These are phyloP conservation scores for Trypanosoma rangeli DNA, from an alignment of 208 protist genomes.

Conservation along the genomic window DNA sequence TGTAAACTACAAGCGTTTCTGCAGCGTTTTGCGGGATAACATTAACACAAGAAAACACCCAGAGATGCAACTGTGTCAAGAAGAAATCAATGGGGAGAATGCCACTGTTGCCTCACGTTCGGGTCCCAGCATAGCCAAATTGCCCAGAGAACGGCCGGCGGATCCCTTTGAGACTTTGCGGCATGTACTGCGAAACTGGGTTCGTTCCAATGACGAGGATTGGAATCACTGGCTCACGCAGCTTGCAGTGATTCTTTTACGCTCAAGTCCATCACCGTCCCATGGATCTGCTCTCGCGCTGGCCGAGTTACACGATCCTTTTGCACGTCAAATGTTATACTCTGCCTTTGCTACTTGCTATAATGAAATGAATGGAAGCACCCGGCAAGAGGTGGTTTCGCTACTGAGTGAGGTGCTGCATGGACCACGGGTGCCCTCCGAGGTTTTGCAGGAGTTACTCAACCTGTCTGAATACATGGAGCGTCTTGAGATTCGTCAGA, in stretches of 20 bases:
- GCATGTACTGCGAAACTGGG: conserved; percentile 49
- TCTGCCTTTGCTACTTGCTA: conserved; percentile 89
- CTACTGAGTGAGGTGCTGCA: conserved; percentile 73
- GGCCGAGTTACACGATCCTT: conserved; percentile 83
- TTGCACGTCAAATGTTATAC: conserved; percentile 88
- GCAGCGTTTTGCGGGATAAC: conserved; percentile 12
- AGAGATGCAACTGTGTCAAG: conserved; percentile 1
- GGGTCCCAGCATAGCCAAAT: not conserved
- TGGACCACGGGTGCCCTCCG: conserved; percentile 69
- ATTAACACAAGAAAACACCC: conserved; percentile 5
- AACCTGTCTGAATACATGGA: conserved; percentile 98
- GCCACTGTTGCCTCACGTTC: not conserved
- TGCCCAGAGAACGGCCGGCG: not conserved
- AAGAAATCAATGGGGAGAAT: not conserved
- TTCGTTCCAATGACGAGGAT: conserved; percentile 73
- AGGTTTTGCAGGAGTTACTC: conserved; percentile 95
- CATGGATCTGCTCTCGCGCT: conserved; percentile 75
- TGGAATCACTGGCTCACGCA: conserved; percentile 83
- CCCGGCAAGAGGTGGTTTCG: conserved; percentile 46
- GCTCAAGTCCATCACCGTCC: conserved; percentile 72
- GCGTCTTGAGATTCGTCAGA: conserved; percentile 86
- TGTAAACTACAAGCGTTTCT: conserved; percentile 26
- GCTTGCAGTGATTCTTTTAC: conserved; percentile 82
- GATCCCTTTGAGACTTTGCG: conserved; percentile 65
- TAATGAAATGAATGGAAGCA: conserved; percentile 65